Conservation (phyloP, 352 stramenopile species). For the Phytopythium cucurbitacearum region DNA sequence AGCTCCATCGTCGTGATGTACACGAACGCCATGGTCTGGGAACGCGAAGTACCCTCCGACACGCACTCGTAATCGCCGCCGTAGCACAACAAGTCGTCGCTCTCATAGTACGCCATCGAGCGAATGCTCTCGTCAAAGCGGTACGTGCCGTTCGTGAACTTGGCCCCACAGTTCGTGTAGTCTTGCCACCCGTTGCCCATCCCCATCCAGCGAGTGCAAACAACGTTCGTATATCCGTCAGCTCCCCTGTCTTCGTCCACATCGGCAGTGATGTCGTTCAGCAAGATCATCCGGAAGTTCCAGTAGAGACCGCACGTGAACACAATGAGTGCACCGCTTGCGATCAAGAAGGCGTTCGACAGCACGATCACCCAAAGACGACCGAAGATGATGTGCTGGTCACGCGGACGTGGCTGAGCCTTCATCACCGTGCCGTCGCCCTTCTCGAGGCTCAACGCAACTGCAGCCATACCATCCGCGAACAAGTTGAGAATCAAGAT, state of each 20-base stretch:
- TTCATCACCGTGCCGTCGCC: slow-evolving; percentile 67
- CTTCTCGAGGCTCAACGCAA: slow-evolving; percentile 70
- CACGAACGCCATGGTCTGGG: slow-evolving; percentile 71
- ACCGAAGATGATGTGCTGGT: slow-evolving; percentile 61
- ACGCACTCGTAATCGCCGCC: slow-evolving; percentile 53
- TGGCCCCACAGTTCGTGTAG: slow-evolving; percentile 45
- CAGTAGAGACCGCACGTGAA: slow-evolving; percentile 62
- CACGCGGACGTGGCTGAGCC: slow-evolving; percentile 43
- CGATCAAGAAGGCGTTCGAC: slow-evolving; percentile 63
- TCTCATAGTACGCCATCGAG: slow-evolving; percentile 28
- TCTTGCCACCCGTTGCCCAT: slow-evolving; percentile 35
- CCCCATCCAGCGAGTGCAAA: slow-evolving; percentile 56
- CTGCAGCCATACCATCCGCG: slow-evolving; percentile 88
- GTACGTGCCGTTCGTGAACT: slow-evolving; percentile 23
- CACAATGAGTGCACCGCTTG: slow-evolving; percentile 44
- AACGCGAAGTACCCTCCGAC: slow-evolving; percentile 51
- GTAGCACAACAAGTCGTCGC: slow-evolving; percentile 41
- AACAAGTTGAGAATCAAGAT: slow-evolving; percentile 99
- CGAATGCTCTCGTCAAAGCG: slow-evolving; percentile 34
- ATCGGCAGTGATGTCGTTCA: slow-evolving; percentile 43
- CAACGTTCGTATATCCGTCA: slow-evolving; percentile 35
- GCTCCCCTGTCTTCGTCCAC: slow-evolving; percentile 31
- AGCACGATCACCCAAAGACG: slow-evolving; percentile 66
- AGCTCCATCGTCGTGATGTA: slow-evolving; percentile 82
- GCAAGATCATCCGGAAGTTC: slow-evolving; percentile 62